Evolutionary conservation across 257 asterid species (phyloP).

Genomic region (Avicennia marina): DNA sequence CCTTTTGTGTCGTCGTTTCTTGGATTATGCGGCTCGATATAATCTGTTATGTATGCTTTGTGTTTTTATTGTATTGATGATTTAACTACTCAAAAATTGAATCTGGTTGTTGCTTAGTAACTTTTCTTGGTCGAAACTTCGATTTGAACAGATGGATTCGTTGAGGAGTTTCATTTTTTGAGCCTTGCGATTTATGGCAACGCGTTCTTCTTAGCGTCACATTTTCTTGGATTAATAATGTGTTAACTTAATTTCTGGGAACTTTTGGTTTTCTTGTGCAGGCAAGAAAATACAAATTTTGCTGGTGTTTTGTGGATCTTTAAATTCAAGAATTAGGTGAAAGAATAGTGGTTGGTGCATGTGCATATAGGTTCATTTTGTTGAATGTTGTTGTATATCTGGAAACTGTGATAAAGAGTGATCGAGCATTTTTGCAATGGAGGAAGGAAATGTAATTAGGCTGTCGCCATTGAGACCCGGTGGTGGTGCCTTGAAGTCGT

Average conservation of each 20-base stretch:
- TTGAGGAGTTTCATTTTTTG: background rate
- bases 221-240: background rate
- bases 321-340: constrained; percentile 5
- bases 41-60: background rate
- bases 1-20: background rate
- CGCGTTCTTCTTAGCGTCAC: background rate
- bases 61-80: background rate
- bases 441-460: constrained; percentile 57
- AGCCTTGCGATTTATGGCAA: background rate
- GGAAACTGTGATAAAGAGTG: constrained; percentile 17
- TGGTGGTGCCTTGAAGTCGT: constrained; percentile 42
- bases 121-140: constrained; percentile 11
- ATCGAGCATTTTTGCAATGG: constrained; percentile 43
- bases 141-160: background rate
- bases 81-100: constrained; percentile 12
- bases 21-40: constrained; percentile 6
- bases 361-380: background rate
- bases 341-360: constrained; percentile 7
- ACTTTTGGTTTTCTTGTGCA: constrained; percentile 17
- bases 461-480: constrained; percentile 61
- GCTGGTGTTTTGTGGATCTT: constrained; percentile 11
- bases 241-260: background rate
- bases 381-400: constrained; percentile 22
- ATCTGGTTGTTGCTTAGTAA: background rate
- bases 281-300: constrained; percentile 11